A percentile compares a stretch with the other conserved stretches of the same genome.
phyloP scores from a whole-genome alignment of 306 rosid species.

The Cucumis sativus region Cucumber_9930_V3 NC_026658.2:21958501-21959000 shows the following conservation, averaged over 20 bases:
- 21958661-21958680: neutral
- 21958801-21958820: conserved; percentile 27
- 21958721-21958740: neutral
- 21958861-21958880: conserved; percentile 39
- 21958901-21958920: conserved; percentile 8
- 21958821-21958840: conserved; percentile 24
- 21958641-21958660: neutral
- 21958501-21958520: neutral
- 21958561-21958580: neutral
- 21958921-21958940: neutral
- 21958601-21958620: neutral
- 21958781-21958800: neutral
- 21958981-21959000: neutral
- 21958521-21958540: neutral
- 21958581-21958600: neutral
- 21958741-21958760: neutral
- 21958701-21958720: neutral
- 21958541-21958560: neutral
- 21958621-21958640: neutral
- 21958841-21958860: conserved; percentile 51
- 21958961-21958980: neutral
- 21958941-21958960: neutral
- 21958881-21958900: conserved; percentile 50
- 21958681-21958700: neutral
- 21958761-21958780: neutral